These are phyloP conservation scores for Nyctanthes arbortristis DNA, from an alignment of 257 asterid species.

Conservation along the genomic window DNA sequence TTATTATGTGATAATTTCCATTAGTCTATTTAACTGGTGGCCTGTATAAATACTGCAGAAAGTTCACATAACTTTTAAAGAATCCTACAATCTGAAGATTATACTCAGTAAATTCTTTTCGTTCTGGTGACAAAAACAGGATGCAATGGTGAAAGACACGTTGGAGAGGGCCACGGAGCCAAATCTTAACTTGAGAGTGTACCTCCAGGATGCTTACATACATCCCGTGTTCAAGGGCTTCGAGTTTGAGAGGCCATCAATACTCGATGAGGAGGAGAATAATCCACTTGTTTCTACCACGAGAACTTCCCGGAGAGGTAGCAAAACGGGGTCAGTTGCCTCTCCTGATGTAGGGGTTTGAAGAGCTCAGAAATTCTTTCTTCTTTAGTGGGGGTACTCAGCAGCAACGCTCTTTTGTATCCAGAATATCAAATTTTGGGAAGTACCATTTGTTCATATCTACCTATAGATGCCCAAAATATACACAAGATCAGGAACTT, in stretches of 20 bases:
- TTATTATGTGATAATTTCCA: not conserved
- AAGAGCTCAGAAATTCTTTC: not conserved
- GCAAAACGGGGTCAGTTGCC: constrained; percentile 39
- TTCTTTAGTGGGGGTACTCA: not conserved
- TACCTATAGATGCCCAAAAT: not conserved
- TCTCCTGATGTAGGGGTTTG: constrained; percentile 27
- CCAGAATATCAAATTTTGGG: not conserved
- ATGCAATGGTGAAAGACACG: constrained; percentile 58
- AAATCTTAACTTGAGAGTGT: constrained; percentile 47
- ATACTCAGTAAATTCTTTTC: not conserved
- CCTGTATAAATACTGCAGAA: not conserved
- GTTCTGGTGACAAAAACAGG: constrained; percentile 40
- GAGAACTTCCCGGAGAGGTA: constrained; percentile 46
- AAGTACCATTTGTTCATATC: not conserved
- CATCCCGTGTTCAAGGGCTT: constrained; percentile 62
- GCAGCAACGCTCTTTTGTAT: not conserved
- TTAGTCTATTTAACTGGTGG: not conserved
- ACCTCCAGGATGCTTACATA: constrained; percentile 56
- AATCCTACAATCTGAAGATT: not conserved
- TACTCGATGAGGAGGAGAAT: constrained; percentile 50
- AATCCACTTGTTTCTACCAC: constrained; percentile 60
- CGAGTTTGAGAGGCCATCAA: constrained; percentile 31
- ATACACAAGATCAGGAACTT: not conserved
- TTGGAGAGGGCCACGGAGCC: constrained; percentile 60
- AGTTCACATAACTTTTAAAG: not conserved